Evolutionary conservation across 805 yeast genomes (phyloP), one percentile per base, ranked within the genome.

Genomic region (Metschnikowia matae): DNA sequence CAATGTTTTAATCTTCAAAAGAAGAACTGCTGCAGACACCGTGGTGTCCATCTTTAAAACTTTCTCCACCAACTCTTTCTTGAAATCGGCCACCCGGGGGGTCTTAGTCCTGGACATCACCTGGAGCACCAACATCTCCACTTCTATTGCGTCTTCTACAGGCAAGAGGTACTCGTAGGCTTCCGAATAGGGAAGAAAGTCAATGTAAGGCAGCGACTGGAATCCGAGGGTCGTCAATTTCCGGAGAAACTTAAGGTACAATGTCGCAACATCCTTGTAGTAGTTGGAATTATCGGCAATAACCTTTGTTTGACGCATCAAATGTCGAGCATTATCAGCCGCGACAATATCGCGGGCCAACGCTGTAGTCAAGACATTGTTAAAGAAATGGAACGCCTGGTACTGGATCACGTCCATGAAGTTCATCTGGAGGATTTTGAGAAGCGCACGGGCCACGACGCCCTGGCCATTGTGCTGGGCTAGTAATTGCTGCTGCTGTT

Each of bases 331-430:
- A 35, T 66, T 60, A 7, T 49, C 50, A 3, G 61, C 23, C 2
- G 61, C 49, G 8, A 52, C 38, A n/a, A 54, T 32, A 3, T 18
- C 26, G 32, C 15, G 42, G 6, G 61, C 62, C 13, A 58, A 52
- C 1, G 45, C 52, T 13, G 31, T 21, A 31, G 53, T 58, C 51
- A 71, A 45, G 26, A 66, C 40, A 51, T 72, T 69, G 42, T 60
- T 68, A 44, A 72, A 55, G 50, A 69, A 51, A 53, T 73, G 77
- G 41, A 67, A 55, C 5, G 68, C 60, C 54, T 73, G 78, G 49
- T 59, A 61, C 48, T 70, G 75, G 5, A 73, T 62, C 6, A 72
- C 62, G 49, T 73, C 77, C 26, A 57, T 58, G 49, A 67, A 61
- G 1, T 48, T 18, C 48, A 40, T 23, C 36, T 35, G 48, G 62